Evolutionary conservation across 495 filamentous ascomycete species (phyloP), one percentile per base, ranked within the genome.

Genomic region (Penicillium fimorum): DNA sequence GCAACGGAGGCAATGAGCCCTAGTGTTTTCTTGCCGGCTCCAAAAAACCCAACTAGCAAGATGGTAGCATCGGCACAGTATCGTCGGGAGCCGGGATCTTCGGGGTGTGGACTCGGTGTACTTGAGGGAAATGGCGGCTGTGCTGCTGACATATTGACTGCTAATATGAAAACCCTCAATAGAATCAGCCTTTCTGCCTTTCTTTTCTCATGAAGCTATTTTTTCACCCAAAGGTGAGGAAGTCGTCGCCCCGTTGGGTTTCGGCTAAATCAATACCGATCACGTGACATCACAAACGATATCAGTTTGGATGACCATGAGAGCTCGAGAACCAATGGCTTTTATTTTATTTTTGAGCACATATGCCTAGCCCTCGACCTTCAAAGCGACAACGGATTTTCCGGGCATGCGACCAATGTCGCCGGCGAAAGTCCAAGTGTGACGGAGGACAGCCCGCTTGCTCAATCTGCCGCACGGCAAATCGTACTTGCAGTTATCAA

Each of bases 371-470:
- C 32, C 25, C 48, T 55, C 51, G 63, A 8, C 55, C 58, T 3
- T 58, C 60, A 4, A 71, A 71, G 40, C 47, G 84, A 24, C 76
- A 79, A 54, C 72, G 84, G 37, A 82, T 86, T 5, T 81, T 79
- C 24, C 71, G 78, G 50, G 84, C 84, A 22, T 87, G 84, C 66
- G 83, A 87, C 50, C 80, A 83, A 51, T 87, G 84, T 61, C 80
- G 84, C 32, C 73, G 74, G 8, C 76, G 76, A 20, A 78, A 84
- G 42, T 81, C 82, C 55, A 84, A 81, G 53, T 87, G 84, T 60
- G 84, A 86, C 25, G 25, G 84, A 0, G 71, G 66, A 11, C 81
- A 80, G 50, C 83, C 84, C 7, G 55, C 67, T 11, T 87, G 84
- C 67, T 73, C 73, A 29, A 25, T 25, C 25, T 25, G 25, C 25